A percentile compares a stretch with the other conserved stretches of the same genome.
Conservation (phyloP, 2,329 filamentous ascomycete species). For the Scytalidium lignicola region DNA sequence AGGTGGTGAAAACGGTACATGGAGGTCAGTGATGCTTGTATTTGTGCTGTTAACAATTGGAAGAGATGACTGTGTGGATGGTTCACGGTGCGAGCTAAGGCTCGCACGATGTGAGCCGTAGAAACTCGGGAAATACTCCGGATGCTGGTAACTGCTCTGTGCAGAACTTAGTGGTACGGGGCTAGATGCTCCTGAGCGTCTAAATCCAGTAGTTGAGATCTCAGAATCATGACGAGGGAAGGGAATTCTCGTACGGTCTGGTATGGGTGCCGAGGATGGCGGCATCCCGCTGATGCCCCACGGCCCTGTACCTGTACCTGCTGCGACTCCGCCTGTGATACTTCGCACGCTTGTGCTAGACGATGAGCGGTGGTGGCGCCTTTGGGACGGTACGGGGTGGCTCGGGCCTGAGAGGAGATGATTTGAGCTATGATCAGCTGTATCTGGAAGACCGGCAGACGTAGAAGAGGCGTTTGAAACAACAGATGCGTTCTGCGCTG, state of each 20-base stretch:
- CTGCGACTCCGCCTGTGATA: constrained; percentile 39
- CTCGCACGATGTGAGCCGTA: constrained; percentile 20
- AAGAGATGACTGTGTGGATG: constrained; percentile 12
- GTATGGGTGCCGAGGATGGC: not conserved
- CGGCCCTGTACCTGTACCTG: constrained; percentile 42
- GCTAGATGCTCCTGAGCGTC: constrained; percentile 24
- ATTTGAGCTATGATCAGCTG: constrained; percentile 42
- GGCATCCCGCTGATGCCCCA: not conserved
- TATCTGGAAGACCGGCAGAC: constrained; percentile 46
- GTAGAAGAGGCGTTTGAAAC: constrained; percentile 61
- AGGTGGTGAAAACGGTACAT: constrained; percentile 2
- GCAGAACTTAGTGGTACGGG: constrained; percentile 20
- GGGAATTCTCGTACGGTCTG: constrained; percentile 19
- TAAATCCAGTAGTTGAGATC: constrained; percentile 23
- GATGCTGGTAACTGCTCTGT: constrained; percentile 20
- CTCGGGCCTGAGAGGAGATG: constrained; percentile 52
- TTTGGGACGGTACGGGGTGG: constrained; percentile 49
- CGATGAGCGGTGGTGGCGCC: constrained; percentile 49
- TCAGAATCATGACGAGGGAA: constrained; percentile 21
- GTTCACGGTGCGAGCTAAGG: constrained; percentile 19
- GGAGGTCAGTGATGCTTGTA: not conserved
- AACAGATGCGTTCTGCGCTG: constrained; percentile 61
- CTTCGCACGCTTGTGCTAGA: constrained; percentile 52
- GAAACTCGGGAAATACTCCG: constrained; percentile 24
- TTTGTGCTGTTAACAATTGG: not conserved